Percentiles rank a stretch among this genome's conserved stretches.
These are phyloP conservation scores for Silene latifolia DNA, from an alignment of 148 eudicot species.

Conservation along the genomic window DNA sequence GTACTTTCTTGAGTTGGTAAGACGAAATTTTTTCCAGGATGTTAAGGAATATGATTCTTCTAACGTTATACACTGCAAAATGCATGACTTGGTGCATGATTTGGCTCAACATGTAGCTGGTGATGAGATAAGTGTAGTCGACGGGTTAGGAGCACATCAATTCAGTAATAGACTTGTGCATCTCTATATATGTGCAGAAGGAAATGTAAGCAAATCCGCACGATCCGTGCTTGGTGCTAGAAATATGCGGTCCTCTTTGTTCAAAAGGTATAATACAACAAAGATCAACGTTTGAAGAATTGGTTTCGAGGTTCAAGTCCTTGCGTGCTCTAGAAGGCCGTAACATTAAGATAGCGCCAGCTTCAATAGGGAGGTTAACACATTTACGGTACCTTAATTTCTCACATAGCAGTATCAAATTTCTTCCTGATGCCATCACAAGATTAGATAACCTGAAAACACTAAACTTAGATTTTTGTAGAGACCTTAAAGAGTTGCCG, in stretches of 20 bases:
- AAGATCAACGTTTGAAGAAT: neutral
- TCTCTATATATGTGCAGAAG: neutral
- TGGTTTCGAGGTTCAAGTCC: neutral
- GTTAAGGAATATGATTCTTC: neutral
- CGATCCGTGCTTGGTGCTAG: slow-evolving; percentile 1
- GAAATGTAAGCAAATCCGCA: neutral
- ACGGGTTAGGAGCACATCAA: neutral
- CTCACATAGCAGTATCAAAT: neutral
- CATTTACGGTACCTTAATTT: slow-evolving; percentile 24
- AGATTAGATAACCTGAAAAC: slow-evolving; percentile 14
- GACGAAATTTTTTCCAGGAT: neutral
- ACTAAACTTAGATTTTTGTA: neutral
- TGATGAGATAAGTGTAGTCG: slow-evolving; percentile 15
- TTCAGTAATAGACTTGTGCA: neutral
- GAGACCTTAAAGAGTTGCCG: neutral
- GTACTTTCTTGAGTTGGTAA: slow-evolving; percentile 3
- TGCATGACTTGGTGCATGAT: slow-evolving; percentile 26
- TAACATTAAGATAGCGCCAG: neutral
- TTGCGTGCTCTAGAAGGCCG: slow-evolving; percentile 15
- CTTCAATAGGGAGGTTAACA: slow-evolving; percentile 1
- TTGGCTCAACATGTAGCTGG: slow-evolving; percentile 8
- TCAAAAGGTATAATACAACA: neutral
- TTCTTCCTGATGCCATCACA: slow-evolving; percentile 10
- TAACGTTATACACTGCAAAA: neutral
- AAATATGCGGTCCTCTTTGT: neutral